Percentiles rank a stretch among this genome's conserved stretches.
Conservation (phyloP, 1,139 yeast genomes). For the Zygotorulaspora mrakii region DNA sequence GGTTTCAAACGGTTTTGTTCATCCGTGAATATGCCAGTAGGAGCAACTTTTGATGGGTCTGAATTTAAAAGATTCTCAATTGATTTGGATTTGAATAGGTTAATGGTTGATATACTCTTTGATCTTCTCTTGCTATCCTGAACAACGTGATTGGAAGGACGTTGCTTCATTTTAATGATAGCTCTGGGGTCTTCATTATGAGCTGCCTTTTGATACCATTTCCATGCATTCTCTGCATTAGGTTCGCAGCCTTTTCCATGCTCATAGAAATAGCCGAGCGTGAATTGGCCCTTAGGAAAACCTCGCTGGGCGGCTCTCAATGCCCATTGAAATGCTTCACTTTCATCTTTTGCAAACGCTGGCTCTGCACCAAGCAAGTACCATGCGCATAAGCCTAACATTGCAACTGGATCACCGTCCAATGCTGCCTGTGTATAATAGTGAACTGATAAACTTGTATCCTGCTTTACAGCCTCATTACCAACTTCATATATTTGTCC, state of each 20-base stretch:
- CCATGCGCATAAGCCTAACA: conserved; percentile 97
- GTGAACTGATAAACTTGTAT: conserved; percentile 81
- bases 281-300: conserved; percentile 78
- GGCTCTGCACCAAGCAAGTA: conserved; percentile 88
- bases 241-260: conserved; percentile 81
- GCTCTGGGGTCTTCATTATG: conserved; percentile 71
- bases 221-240: conserved; percentile 54
- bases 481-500: conserved; percentile 88
- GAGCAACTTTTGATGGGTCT: conserved; percentile 5
- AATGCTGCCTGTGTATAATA: conserved; percentile 89
- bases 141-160: conserved; percentile 4
- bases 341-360: conserved; percentile 69
- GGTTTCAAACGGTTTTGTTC: background rate
- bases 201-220: conserved; percentile 77
- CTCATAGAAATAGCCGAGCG: conserved; percentile 79
- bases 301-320: conserved; percentile 73
- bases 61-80: conserved; percentile 7
- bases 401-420: conserved; percentile 82
- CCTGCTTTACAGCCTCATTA: conserved; percentile 68
- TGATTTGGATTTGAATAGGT: conserved; percentile 14
- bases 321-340: conserved; percentile 95
- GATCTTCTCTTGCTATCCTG: conserved; percentile 8
- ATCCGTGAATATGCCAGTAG: conserved; percentile 8
- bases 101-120: conserved; percentile 11
- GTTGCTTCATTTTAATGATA: conserved; percentile 33